Percentiles rank a stretch among this genome's conserved stretches.
These are phyloP conservation scores for Solanum ahanhuiri DNA, from an alignment of 257 asterid species.

Conservation along the genomic window DNA sequence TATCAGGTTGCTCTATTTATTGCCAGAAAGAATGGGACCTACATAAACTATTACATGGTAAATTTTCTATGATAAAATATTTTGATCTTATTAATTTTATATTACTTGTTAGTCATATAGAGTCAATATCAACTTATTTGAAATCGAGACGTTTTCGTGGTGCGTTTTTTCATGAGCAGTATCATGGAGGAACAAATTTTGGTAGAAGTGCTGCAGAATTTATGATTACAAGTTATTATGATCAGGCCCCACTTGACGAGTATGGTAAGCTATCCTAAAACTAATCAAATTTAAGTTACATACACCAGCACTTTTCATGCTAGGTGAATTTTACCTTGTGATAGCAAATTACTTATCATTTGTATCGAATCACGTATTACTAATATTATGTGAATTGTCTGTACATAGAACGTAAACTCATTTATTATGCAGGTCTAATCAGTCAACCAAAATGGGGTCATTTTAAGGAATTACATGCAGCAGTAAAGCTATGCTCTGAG, in stretches of 20 bases:
- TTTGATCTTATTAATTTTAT: not conserved
- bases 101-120: not conserved
- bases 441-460: constrained; percentile 83
- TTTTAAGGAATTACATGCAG: constrained; percentile 61
- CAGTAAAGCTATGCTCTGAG: constrained; percentile 38
- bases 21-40: constrained; percentile 72
- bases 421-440: constrained; percentile 44
- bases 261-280: constrained; percentile 38
- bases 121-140: not conserved
- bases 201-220: constrained; percentile 51
- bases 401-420: not conserved
- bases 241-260: constrained; percentile 73
- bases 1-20: constrained; percentile 63
- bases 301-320: not conserved
- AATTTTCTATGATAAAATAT: not conserved
- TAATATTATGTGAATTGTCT: not conserved
- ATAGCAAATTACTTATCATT: not conserved
- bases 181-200: constrained; percentile 82
- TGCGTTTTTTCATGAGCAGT: constrained; percentile 14
- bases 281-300: not conserved
- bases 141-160: accelerated
- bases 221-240: constrained; percentile 52
- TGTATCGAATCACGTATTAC: not conserved
- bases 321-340: not conserved
- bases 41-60: constrained; percentile 86